Percentiles rank a stretch among this genome's conserved stretches.
Evolutionary conservation across 768 basidiomycete species (phyloP).

Genomic region (Boletus tylopilopsis): DNA sequence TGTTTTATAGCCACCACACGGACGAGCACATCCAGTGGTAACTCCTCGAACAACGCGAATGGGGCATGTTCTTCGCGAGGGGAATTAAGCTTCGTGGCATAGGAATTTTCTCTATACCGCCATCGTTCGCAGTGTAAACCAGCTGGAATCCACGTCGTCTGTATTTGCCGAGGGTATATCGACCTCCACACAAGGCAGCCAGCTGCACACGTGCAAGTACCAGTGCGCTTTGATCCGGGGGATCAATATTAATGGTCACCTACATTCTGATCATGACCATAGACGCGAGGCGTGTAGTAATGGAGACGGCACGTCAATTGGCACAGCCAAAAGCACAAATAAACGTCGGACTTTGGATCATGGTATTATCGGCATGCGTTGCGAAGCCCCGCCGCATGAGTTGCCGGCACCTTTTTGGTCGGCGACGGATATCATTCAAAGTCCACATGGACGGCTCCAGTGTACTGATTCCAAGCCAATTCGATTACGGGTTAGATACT

Average conservation of each 20-base stretch:
- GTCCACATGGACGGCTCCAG: no score
- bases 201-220: slow-evolving; percentile 14
- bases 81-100: slow-evolving; percentile 13
- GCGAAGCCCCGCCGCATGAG: no score
- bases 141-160: slow-evolving; percentile 8
- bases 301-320: no score
- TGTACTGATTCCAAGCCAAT: no score
- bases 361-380: no score
- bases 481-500: neutral
- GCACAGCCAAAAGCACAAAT: no score
- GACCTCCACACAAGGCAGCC: slow-evolving; percentile 11
- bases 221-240: slow-evolving; percentile 16
- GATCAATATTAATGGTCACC: neutral
- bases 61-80: slow-evolving; percentile 32
- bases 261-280: slow-evolving; percentile 16
- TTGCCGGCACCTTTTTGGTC: neutral
- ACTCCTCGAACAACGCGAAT: slow-evolving; percentile 24
- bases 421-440: no score
- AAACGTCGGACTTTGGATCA: no score
- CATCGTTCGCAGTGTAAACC: slow-evolving; percentile 12
- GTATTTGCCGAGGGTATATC: slow-evolving; percentile 17
- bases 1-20: slow-evolving; percentile 26
- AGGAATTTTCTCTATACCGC: slow-evolving; percentile 4
- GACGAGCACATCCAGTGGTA: slow-evolving; percentile 6
- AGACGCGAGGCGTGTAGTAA: slow-evolving; percentile 14